Base-by-base conservation (phyloP, 2,329 filamentous ascomycete genomes). In the Aspergillus amoenus region DNA sequence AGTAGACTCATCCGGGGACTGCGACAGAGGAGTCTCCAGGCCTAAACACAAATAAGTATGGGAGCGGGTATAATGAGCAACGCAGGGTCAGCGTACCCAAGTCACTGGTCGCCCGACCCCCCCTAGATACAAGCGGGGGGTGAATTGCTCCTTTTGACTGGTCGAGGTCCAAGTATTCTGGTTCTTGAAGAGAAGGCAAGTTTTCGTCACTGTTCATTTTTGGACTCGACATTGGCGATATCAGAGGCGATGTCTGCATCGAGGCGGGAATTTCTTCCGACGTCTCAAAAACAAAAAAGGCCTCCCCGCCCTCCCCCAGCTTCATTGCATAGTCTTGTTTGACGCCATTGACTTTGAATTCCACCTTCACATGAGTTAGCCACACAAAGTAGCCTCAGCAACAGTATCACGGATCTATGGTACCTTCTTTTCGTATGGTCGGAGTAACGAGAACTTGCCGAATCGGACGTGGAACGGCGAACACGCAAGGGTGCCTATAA, bases 391-490 rank as follows among this genome's bases (percentile, higher is more conserved):
- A 17, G 15, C 15, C 27, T 9, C 13, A 6, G 8, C 5, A n/a
- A 18, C 6, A 15, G 22, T 11, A 40, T n/a, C 24, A 15, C 18
- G 43, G 18, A 32, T 47, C 47, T 49, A 52, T 22, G 15, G 52
- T 71, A 79, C 79, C 84, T 97, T 99, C 79, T 99, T 99, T 77
- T 99, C 94, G 59, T 88, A 97, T 0, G 94, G 94, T 21, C 94
- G 89, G 69, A 99, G 79, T 40, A 99, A 83, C 59, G 93, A 96
- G 80, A 97, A 97, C 79, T 99, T 99, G 75, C 94, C 94, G 76
- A 99, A 99, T 68, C 94, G 92, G 64, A 99, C 94, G 75, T 99
- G 94, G 76, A 99, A 99, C 49, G 94, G 94, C 27, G 93, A 97
- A 78, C 94, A 99, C 64, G 89, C 87, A 57, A 97, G 83, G 41